Base-by-base conservation (phyloP, 768 basidiomycete species). In the Lanmaoa pseudosensibilis region DNA sequence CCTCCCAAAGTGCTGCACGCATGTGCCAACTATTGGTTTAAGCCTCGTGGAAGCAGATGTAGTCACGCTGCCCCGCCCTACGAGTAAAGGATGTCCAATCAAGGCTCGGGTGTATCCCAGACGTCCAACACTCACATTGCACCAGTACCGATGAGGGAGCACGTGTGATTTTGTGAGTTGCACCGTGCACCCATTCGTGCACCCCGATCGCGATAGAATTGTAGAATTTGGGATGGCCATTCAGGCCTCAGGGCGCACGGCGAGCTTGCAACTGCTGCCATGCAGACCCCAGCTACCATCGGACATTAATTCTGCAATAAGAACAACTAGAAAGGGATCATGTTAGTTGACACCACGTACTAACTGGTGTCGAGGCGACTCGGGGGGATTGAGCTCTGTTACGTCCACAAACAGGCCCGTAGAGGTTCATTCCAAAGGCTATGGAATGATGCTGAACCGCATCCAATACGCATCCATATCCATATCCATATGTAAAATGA, bases 401-500 rank as follows among this genome's bases (percentile, higher is more conserved):
- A 32, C 10, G 6, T 44, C 47, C 45, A 45, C 41, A 49, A 25
- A 49, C 21, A 13, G 19, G 21, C 37, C 40, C n/a, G 21, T 23
- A 23, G 7, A 21, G 15, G 9, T 50, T 21, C 9, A 32, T 44
- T 45, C 37, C 9, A 36, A 30, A 55, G 18, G 54, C 8, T 5
- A 30, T 39, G 13, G 23, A 25, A 40, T 30, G 18, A 37, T 15
- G 44, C 30, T 36, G 46, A 52, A 50, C 44, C 33, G 23, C 37
- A 52, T 52, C 23, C 49, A 40, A 43, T 18, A 16, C 30, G 39
- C 45, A 33, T 53, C 44, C 46, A 25, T 32, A 51, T 54, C 45
- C 44, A 47, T 38, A 55, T 52, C 43, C 50, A 47, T 37, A 45
- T 57, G 36, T 41, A 57, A 27, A 58, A 57, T 56, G 51, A 59